A percentile compares a stretch with the other conserved stretches of the same genome.
Conservation (phyloP, 2,329 filamentous ascomycete species). For the Cryoendolithus antarcticus region DNA sequence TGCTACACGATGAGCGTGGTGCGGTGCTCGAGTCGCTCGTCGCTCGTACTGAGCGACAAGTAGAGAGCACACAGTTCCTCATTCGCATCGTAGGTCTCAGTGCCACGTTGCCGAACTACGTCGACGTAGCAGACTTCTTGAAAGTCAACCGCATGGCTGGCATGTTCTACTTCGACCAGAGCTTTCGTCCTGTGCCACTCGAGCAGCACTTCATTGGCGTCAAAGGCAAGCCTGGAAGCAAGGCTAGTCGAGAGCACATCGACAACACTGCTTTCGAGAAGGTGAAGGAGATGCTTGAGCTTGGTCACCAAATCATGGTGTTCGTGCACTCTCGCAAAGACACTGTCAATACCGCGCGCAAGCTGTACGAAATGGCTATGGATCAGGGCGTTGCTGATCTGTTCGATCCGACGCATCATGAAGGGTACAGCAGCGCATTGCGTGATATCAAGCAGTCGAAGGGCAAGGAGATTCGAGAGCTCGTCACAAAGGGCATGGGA, state of each 20-base stretch:
- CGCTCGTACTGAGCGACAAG: constrained; percentile 85
- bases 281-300: constrained; percentile 79
- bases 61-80: constrained; percentile 93
- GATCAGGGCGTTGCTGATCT: constrained; percentile 70
- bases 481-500: constrained; percentile 81
- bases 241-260: constrained; percentile 74
- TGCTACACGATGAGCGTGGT: constrained; percentile 96
- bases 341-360: constrained; percentile 76
- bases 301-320: constrained; percentile 96
- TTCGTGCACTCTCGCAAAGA: constrained; percentile 97
- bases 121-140: constrained; percentile 92
- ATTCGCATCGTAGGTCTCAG: constrained; percentile 94
- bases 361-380: constrained; percentile 71
- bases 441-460: constrained; percentile 77
- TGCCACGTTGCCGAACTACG: constrained; percentile 87
- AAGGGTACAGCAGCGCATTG: constrained; percentile 65
- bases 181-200: constrained; percentile 87
- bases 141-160: constrained; percentile 90
- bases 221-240: constrained; percentile 75
- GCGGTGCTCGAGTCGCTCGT: constrained; percentile 93
- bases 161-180: constrained; percentile 91
- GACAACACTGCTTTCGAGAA: constrained; percentile 86
- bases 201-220: constrained; percentile 97
- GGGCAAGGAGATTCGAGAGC: constrained; percentile 74
- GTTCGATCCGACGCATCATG: constrained; percentile 69